Evolutionary conservation across 495 filamentous ascomycete species (phyloP), one percentile per base, ranked within the genome.

Genomic region (Penicillium nucicola): DNA sequence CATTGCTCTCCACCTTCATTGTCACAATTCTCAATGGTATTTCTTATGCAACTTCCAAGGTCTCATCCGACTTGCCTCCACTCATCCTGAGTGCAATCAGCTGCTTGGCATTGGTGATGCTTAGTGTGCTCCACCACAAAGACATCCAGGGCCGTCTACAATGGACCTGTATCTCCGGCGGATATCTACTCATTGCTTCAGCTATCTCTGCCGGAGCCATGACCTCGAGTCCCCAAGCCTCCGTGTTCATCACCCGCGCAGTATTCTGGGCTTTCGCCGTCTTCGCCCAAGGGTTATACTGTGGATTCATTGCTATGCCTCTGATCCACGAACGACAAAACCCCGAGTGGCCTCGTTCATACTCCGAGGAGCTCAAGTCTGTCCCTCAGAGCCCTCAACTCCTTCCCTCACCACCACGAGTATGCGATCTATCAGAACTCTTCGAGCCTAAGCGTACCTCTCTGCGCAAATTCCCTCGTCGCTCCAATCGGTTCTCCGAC

Each of bases 401-500:
- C 11, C 45, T 48, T 36, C 48, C 30, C 44, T 45, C 34, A 13
- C 50, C 37, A 38, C 30, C 55, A 48, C 14, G 31, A 43, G n/a
- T 46, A 25, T 19, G 31, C 52, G 22, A 38, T 46, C 40, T 56
- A 30, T 48, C 58, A 0, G 53, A 54, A 10, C 17, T 57, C 14
- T 61, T 64, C 30, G 58, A 64, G 13, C 57, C 60, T 2, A 52
- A 59, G 35, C 35, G 57, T 33, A 47, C 52, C 4, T 61, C 58
- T 4, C 56, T 64, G 8, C 60, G 65, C 36, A 58, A 65, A 36
- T 61, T 55, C 18, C 67, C 71, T 5, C 65, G 58, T 15, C 55
- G 57, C 2, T 70, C 68, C 5, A 64, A 62, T 34, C 68, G 71
- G 1, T 68, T 66, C 45, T 75, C 71, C 2, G 69, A 65, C 1